Percentiles rank a stretch among this genome's conserved stretches.
phyloP scores from a whole-genome alignment of 805 yeast species.

The Hanseniaspora guilliermondii region DNA sequence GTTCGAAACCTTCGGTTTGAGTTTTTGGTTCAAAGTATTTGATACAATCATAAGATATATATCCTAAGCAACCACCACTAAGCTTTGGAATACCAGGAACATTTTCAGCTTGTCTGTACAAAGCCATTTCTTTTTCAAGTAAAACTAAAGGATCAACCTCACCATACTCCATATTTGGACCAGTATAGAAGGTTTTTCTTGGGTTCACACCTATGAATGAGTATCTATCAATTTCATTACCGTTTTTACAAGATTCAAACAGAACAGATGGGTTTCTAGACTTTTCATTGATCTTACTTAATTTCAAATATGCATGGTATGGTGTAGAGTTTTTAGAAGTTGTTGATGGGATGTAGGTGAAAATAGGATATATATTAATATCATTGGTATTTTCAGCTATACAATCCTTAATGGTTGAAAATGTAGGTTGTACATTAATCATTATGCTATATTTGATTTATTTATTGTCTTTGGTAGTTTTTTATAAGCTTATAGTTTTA shows the following conservation, averaged over 20 bases:
- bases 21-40: slow-evolving; percentile 94
- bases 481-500: too few species aligned
- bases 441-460: not conserved
- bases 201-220: slow-evolving; percentile 87
- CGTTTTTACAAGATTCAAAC: slow-evolving; percentile 79
- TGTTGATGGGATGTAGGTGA: slow-evolving; percentile 58
- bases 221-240: slow-evolving; percentile 79
- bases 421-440: slow-evolving; percentile 38
- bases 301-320: slow-evolving; percentile 75
- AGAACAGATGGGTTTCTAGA: slow-evolving; percentile 59
- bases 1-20: slow-evolving; percentile 35
- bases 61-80: slow-evolving; percentile 95
- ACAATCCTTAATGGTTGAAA: slow-evolving; percentile 34
- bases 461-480: not conserved
- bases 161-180: slow-evolving; percentile 31
- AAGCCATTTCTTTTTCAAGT: slow-evolving; percentile 60
- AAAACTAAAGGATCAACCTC: slow-evolving; percentile 70
- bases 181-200: slow-evolving; percentile 69
- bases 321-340: slow-evolving; percentile 51
- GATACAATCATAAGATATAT: slow-evolving; percentile 90
- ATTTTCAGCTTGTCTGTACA: slow-evolving; percentile 50
- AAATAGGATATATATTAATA: slow-evolving; percentile 73
- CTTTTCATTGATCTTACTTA: slow-evolving; percentile 48
- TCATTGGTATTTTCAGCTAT: slow-evolving; percentile 29
- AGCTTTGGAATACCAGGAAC: slow-evolving; percentile 72